A percentile compares a stretch with the other conserved stretches of the same genome.
Evolutionary conservation across 2,329 filamentous ascomycete species (phyloP).

Genomic region (Aspergillus sp.): DNA sequence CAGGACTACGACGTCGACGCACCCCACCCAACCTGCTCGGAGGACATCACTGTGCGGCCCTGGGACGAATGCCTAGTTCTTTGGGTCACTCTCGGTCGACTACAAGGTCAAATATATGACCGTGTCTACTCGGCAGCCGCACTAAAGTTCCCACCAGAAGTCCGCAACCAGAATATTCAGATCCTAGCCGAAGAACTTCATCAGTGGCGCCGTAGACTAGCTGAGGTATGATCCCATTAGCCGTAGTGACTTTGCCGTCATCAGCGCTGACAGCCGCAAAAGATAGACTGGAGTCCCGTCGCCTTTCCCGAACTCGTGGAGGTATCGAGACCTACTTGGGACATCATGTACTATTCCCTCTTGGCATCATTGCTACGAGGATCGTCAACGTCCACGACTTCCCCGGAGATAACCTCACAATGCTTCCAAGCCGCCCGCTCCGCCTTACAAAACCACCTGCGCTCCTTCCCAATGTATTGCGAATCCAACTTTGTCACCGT

Average conservation of each 20-base stretch:
- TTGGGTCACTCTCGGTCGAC: slow-evolving; percentile 17
- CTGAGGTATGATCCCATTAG: slow-evolving; percentile 3
- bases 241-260: neutral
- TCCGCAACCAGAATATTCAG: slow-evolving; percentile 15
- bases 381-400: slow-evolving; percentile 11
- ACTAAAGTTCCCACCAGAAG: slow-evolving; percentile 2
- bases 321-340: slow-evolving; percentile 24
- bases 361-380: slow-evolving; percentile 23
- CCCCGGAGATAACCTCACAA: slow-evolving; percentile 20
- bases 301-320: slow-evolving; percentile 18
- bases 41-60: neutral
- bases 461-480: slow-evolving; percentile 20
- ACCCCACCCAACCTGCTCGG: neutral
- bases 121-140: slow-evolving; percentile 22
- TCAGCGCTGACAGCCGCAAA: neutral
- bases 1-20: slow-evolving; percentile 9
- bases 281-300: slow-evolving; percentile 21
- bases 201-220: slow-evolving; percentile 15
- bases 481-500: slow-evolving; percentile 10
- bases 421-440: slow-evolving; percentile 26
- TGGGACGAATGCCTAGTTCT: slow-evolving; percentile 6
- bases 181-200: slow-evolving; percentile 18
- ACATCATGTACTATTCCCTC: slow-evolving; percentile 28
- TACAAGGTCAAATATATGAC: slow-evolving; percentile 22
- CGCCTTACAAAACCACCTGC: slow-evolving; percentile 24